These are phyloP conservation scores for Puccinia horiana DNA, from an alignment of 1,284 basidiomycete genomes.

Conservation along the genomic window DNA sequence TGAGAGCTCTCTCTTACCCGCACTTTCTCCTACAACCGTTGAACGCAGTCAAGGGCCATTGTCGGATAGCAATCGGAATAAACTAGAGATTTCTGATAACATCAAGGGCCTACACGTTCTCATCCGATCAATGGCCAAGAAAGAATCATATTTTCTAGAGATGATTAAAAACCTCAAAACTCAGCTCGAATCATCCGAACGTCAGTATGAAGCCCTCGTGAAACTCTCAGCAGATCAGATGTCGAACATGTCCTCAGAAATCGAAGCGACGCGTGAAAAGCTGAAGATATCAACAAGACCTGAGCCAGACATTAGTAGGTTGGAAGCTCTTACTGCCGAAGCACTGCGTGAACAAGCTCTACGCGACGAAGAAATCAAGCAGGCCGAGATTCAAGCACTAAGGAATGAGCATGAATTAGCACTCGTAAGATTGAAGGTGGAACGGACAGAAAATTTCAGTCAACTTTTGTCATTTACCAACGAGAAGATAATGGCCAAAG, in stretches of 20 bases:
- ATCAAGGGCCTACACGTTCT: conserved; percentile 35
- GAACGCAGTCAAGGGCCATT: background rate
- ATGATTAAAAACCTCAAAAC: conserved; percentile 69
- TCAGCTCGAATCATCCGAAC: conserved; percentile 69
- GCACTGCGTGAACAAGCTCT: background rate
- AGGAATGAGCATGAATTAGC: background rate
- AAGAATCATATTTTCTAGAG: conserved; percentile 81
- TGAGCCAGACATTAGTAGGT: background rate
- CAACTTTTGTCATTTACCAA: background rate
- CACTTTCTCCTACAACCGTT: background rate
- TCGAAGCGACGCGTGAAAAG: conserved; percentile 36
- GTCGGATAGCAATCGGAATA: background rate
- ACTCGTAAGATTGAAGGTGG: conserved; percentile 15
- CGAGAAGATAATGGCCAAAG: conserved; percentile 6
- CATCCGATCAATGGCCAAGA: conserved; percentile 84
- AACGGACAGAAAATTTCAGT: conserved; percentile 1
- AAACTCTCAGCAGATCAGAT: conserved; percentile 49
- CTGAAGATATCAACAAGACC: conserved; percentile 14
- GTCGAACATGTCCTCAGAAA: conserved; percentile 50
- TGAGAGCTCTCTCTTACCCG: background rate
- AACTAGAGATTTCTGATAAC: background rate
- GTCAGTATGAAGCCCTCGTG: conserved; percentile 54
- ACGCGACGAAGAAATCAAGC: background rate
- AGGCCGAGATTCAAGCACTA: conserved; percentile 3
- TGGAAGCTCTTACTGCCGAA: background rate